Percentiles rank a stretch among this genome's conserved stretches.
phyloP scores from a whole-genome alignment of 192 early-diverging fungal species.

The Gonapodya sp. region DNA sequence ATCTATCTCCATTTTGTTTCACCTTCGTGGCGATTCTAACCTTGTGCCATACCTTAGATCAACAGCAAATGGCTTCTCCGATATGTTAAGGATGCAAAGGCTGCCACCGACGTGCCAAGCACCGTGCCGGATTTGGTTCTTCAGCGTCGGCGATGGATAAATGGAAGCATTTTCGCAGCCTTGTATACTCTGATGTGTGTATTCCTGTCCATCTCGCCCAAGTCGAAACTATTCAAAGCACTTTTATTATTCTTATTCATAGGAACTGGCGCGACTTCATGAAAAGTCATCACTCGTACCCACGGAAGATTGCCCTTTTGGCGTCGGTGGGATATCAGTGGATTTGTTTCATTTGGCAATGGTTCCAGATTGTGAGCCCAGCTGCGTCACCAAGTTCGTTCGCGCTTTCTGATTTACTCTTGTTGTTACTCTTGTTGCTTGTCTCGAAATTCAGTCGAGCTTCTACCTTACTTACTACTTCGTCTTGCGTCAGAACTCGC shows the following conservation, averaged over 20 bases:
- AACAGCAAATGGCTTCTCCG: slow-evolving; percentile 66
- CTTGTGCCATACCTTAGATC: slow-evolving; percentile 16
- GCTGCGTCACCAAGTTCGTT: no score
- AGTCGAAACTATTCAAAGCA: no score
- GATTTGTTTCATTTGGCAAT: slow-evolving; percentile 73
- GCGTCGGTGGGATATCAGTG: slow-evolving; percentile 74
- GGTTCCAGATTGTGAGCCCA: slow-evolving; percentile 77
- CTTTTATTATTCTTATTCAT: not conserved
- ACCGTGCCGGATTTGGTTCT: slow-evolving; percentile 84
- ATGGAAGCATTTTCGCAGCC: slow-evolving; percentile 88
- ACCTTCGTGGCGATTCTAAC: not conserved
- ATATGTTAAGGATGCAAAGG: slow-evolving; percentile 84
- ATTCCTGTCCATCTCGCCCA: no score
- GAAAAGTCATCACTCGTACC: slow-evolving; percentile 58
- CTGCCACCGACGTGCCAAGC: slow-evolving; percentile 87
- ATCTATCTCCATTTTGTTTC: not conserved
- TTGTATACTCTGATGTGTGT: slow-evolving; percentile 63
- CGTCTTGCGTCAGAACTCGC: slow-evolving; percentile 26
- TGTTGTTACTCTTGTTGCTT: not conserved
- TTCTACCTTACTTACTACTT: slow-evolving; percentile 89
- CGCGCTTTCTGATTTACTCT: not conserved
- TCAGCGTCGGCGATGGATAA: slow-evolving; percentile 94
- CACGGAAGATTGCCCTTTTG: slow-evolving; percentile 62
- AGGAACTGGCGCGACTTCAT: slow-evolving; percentile 66
- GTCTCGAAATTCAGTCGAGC: slow-evolving; percentile 47